Percentiles rank a stretch among this genome's conserved stretches.
These are phyloP conservation scores for Kwoniella newhampshirensis DNA, from an alignment of 768 basidiomycete genomes.

Conservation along the genomic window DNA sequence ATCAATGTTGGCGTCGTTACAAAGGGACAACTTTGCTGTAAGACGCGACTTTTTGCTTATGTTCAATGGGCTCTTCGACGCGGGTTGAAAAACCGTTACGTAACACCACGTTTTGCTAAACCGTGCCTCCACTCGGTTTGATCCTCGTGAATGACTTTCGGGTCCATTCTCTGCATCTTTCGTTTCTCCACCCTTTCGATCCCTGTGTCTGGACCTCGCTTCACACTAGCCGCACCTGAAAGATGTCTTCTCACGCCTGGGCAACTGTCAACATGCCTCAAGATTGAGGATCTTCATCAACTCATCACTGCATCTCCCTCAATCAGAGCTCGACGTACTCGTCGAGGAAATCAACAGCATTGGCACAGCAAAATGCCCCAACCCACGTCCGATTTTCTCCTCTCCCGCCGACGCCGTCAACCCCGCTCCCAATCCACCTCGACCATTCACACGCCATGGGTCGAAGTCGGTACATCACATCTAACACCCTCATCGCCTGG, in stretches of 20 bases:
- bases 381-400: constrained; percentile 6
- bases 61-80: background rate
- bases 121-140: constrained; percentile 1
- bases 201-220: no score
- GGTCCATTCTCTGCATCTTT: background rate
- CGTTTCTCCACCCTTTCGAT: background rate
- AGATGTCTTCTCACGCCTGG: background rate
- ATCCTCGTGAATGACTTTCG: constrained; percentile 14
- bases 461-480: constrained; percentile 10
- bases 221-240: no score
- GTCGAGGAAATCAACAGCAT: no score
- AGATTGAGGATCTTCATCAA: no score
- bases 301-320: no score
- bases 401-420: constrained; percentile 1
- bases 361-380: background rate
- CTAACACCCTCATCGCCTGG: background rate
- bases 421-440: background rate
- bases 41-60: no score
- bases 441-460: constrained; percentile 3
- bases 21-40: no score
- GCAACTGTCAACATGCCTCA: no score
- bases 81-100: background rate
- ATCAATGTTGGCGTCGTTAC: no score
- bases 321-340: no score
- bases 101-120: background rate